These are phyloP conservation scores for Amanita rimosa DNA, from an alignment of 768 basidiomycete species.

Conservation along the genomic window DNA sequence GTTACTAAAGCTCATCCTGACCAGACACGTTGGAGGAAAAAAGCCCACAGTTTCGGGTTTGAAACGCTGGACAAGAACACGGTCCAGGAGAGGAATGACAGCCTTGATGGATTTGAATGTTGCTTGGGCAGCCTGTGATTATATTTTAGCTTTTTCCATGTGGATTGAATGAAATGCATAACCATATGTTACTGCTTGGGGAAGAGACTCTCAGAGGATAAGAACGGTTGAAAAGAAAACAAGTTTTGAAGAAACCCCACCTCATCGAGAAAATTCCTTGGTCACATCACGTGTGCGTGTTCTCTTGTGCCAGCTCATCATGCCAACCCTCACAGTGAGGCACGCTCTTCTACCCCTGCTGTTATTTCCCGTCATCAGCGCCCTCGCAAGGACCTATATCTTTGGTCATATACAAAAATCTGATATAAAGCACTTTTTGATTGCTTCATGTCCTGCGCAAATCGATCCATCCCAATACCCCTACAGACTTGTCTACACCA, in stretches of 20 bases:
- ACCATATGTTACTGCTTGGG: not conserved
- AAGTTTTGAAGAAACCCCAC: no score
- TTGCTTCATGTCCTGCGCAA: constrained; percentile 20
- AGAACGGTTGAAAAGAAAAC: constrained; percentile 1
- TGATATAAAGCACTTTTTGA: constrained; percentile 17
- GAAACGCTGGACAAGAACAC: constrained; percentile 94
- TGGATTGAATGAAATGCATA: not conserved
- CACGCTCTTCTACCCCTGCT: constrained; percentile 19
- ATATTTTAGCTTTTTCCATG: not conserved
- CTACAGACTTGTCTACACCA: constrained; percentile 30
- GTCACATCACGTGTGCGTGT: constrained; percentile 3
- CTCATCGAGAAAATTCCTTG: not conserved
- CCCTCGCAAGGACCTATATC: constrained; percentile 22
- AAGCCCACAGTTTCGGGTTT: constrained; percentile 81
- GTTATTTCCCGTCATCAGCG: constrained; percentile 27
- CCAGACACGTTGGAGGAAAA: not conserved
- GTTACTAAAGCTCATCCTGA: not conserved
- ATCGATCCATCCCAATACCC: constrained; percentile 10
- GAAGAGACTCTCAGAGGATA: no score
- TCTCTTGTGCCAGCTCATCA: not conserved
- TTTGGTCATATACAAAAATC: constrained; percentile 21
- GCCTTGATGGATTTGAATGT: constrained; percentile 95
- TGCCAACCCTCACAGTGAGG: not conserved
- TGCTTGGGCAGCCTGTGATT: constrained; percentile 65
- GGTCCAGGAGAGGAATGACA: constrained; percentile 86